Percentiles rank a stretch among this genome's conserved stretches.
Conservation (phyloP, 2,329 filamentous ascomycete genomes). For the Podosphaera fusca region DNA sequence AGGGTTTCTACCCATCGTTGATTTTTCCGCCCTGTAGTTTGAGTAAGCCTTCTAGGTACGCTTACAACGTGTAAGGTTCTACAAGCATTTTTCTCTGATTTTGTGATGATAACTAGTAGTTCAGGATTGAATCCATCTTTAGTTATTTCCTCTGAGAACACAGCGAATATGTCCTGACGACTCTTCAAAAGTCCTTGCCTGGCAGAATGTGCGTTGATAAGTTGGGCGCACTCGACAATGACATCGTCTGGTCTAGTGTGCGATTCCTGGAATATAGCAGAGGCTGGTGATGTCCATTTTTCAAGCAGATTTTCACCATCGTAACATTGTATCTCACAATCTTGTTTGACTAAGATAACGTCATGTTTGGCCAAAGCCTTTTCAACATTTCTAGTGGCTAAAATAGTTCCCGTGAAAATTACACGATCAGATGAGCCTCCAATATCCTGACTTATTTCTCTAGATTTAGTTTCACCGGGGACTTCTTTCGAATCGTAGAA, state of each 20-base stretch:
- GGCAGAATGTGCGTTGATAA: constrained; percentile 15
- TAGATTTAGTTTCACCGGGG: constrained; percentile 29
- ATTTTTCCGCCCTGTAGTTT: constrained; percentile 4
- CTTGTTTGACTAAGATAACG: constrained; percentile 32
- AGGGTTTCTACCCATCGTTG: constrained; percentile 13
- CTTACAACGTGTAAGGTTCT: constrained; percentile 14
- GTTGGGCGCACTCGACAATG: constrained; percentile 14
- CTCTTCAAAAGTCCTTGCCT: constrained; percentile 23
- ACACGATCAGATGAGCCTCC: constrained; percentile 18
- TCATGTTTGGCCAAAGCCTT: constrained; percentile 10
- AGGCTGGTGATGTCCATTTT: constrained; percentile 23
- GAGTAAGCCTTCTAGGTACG: constrained; percentile 10
- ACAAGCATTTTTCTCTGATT: constrained; percentile 5
- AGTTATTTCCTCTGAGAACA: constrained; percentile 25
- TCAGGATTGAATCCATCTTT: constrained; percentile 25
- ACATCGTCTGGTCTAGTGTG: constrained; percentile 15
- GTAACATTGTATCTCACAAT: constrained; percentile 37
- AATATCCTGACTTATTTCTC: constrained; percentile 21
- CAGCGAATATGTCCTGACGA: constrained; percentile 26
- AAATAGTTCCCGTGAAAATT: constrained; percentile 20
- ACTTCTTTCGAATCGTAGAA: constrained; percentile 34
- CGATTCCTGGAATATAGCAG: constrained; percentile 14
- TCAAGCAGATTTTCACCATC: constrained; percentile 29
- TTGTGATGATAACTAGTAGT: constrained; percentile 25
- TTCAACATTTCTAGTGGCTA: constrained; percentile 4